These are phyloP conservation scores for Pseudogymnoascus verrucosus DNA, from an alignment of 2,329 filamentous ascomycete species.

Conservation along the genomic window DNA sequence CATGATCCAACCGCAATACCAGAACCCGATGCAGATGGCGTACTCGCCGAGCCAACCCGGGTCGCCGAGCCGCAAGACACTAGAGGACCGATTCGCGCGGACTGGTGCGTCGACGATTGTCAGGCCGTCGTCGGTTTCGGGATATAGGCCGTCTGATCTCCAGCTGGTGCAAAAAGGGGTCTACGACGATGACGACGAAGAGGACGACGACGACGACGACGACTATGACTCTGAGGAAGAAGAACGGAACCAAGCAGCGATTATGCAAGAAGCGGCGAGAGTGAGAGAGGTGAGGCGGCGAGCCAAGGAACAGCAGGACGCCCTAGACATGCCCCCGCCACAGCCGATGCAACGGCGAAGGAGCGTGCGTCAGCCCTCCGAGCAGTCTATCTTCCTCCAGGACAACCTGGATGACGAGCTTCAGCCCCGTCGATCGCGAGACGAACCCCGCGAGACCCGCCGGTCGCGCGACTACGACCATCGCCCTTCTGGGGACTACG, in stretches of 20 bases:
- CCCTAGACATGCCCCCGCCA: background rate
- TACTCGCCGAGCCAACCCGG: background rate
- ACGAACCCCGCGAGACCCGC: background rate
- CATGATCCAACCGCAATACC: background rate
- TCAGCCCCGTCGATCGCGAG: background rate
- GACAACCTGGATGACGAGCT: background rate
- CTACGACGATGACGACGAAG: background rate
- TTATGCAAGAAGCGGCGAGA: background rate
- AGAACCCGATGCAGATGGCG: background rate
- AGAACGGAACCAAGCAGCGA: conserved; percentile 9
- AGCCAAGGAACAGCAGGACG: background rate
- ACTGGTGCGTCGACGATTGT: background rate
- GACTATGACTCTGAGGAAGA: background rate
- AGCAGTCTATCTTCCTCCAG: background rate
- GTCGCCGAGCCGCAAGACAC: background rate
- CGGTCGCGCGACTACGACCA: background rate
- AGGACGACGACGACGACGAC: background rate
- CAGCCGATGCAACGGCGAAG: background rate
- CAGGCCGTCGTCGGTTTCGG: background rate
- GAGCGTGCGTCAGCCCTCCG: background rate
- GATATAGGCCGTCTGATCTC: background rate
- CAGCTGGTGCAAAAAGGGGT: background rate
- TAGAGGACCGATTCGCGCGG: background rate
- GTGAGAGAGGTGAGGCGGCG: background rate
- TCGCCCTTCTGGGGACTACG: background rate